These are phyloP conservation scores for Syncephalis plumigaleata DNA, from an alignment of 371 early-diverging fungal genomes.

Conservation along the genomic window DNA sequence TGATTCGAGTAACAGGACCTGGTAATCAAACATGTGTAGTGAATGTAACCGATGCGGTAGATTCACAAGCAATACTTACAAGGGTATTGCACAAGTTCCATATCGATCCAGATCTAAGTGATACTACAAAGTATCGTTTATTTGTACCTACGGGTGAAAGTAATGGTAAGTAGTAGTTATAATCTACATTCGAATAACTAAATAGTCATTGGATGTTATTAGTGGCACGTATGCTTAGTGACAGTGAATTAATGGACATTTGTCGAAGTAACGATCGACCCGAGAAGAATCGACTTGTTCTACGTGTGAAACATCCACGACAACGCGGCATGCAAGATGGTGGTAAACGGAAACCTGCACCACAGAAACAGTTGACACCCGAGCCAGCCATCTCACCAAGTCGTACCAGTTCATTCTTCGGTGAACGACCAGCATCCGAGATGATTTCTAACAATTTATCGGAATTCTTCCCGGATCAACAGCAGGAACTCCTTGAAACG, in stretches of 20 bases:
- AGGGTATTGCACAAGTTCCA: slow-evolving; percentile 48
- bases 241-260: slow-evolving; percentile 48
- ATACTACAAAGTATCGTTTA: slow-evolving; percentile 38
- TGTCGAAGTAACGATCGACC: slow-evolving; percentile 45
- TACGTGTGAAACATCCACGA: slow-evolving; percentile 22
- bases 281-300: slow-evolving; percentile 50
- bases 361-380: too few relatives aligned
- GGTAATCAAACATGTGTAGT: slow-evolving; percentile 46
- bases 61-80: slow-evolving; percentile 31
- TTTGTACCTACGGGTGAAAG: slow-evolving; percentile 32
- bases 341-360: neutral
- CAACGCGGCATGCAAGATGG: slow-evolving; percentile 3
- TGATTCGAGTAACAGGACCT: slow-evolving; percentile 48
- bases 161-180: neutral
- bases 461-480: slow-evolving; percentile 65
- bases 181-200: neutral
- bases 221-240: slow-evolving; percentile 30
- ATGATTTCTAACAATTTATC: slow-evolving; percentile 71
- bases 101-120: slow-evolving; percentile 33
- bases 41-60: slow-evolving; percentile 26
- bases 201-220: neutral
- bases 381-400: too few relatives aligned
- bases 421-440: slow-evolving; percentile 86
- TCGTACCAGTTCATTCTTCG: slow-evolving; percentile 24
- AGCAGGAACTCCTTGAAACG: slow-evolving; percentile 9